Evolutionary conservation across 2,329 filamentous ascomycete genomes (phyloP).

Genomic region (Aspergillus quadricinctus): DNA sequence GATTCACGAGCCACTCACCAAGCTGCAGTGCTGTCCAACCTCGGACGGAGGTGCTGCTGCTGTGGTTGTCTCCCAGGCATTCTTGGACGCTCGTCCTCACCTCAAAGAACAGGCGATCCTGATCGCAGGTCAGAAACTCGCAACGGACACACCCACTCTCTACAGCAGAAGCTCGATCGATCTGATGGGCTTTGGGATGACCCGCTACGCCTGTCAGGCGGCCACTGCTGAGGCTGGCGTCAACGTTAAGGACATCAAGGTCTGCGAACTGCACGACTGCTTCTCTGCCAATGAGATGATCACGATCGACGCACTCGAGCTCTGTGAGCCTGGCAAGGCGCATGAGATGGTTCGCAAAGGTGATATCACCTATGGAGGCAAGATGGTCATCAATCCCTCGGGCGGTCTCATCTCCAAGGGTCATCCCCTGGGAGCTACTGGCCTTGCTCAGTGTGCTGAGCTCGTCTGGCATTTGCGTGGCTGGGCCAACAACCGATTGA

Average conservation of each 20-base stretch:
- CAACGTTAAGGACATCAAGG: conserved; percentile 63
- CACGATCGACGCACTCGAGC: conserved; percentile 77
- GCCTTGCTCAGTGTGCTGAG: conserved; percentile 93
- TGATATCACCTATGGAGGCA: conserved; percentile 86
- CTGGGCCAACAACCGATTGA: conserved; percentile 86
- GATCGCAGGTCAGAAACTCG: conserved; percentile 80
- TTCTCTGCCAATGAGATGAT: conserved; percentile 95
- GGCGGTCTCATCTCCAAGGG: conserved; percentile 95
- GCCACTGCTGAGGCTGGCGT: conserved; percentile 70
- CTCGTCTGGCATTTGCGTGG: conserved; percentile 92
- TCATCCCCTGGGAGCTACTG: conserved; percentile 87
- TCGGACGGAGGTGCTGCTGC: conserved; percentile 88
- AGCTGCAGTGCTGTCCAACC: conserved; percentile 97
- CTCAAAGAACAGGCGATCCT: conserved; percentile 77
- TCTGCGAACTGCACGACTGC: conserved; percentile 94
- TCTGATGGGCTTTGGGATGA: conserved; percentile 86
- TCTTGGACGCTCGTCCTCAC: conserved; percentile 79
- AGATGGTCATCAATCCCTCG: conserved; percentile 82
- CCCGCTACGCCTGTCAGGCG: conserved; percentile 60
- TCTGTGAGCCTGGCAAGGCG: conserved; percentile 74
- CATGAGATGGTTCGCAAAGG: conserved; percentile 84
- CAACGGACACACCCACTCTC: conserved; percentile 75
- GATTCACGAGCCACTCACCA: conserved; percentile 85
- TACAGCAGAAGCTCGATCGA: conserved; percentile 82
- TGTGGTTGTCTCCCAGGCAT: conserved; percentile 81